Conservation (phyloP, 148 eudicot species). For the Bassia scoparia region DNA sequence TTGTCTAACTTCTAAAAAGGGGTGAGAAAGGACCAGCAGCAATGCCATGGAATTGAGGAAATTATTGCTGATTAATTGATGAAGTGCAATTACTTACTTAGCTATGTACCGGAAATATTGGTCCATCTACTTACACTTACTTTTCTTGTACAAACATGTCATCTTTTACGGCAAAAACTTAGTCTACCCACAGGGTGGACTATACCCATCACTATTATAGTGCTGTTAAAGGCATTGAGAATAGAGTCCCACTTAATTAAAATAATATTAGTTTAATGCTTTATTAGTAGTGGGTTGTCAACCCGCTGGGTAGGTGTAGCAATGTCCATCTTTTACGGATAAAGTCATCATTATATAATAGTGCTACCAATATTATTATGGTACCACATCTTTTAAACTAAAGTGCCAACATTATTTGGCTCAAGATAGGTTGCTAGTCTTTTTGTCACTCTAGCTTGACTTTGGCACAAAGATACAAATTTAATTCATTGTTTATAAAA, state of each 20-base stretch:
- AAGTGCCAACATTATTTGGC: constrained; percentile 15
- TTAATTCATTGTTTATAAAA: background rate
- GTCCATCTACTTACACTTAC: background rate
- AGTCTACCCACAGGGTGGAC: too few relatives aligned
- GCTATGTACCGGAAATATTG: background rate
- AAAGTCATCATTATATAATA: background rate
- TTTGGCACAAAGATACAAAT: constrained; percentile 15
- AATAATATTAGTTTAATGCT: too few relatives aligned
- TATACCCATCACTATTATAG: too few relatives aligned
- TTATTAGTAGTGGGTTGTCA: too few relatives aligned
- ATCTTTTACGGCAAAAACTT: background rate
- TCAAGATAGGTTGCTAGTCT: constrained; percentile 15
- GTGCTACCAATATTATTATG: background rate
- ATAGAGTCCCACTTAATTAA: too few relatives aligned
- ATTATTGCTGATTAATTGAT: background rate
- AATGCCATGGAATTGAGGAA: background rate
- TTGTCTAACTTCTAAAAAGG: background rate
- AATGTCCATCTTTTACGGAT: background rate
- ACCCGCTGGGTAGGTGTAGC: too few relatives aligned
- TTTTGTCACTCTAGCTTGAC: constrained; percentile 31
- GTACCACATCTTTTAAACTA: constrained; percentile 20
- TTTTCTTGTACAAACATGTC: background rate
- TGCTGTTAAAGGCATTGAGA: too few relatives aligned
- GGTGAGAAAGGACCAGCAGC: background rate
- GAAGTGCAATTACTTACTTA: background rate